Base-by-base conservation (phyloP, 225 moss, liverwort and hornwort genomes). In the Ulota crispa region DNA sequence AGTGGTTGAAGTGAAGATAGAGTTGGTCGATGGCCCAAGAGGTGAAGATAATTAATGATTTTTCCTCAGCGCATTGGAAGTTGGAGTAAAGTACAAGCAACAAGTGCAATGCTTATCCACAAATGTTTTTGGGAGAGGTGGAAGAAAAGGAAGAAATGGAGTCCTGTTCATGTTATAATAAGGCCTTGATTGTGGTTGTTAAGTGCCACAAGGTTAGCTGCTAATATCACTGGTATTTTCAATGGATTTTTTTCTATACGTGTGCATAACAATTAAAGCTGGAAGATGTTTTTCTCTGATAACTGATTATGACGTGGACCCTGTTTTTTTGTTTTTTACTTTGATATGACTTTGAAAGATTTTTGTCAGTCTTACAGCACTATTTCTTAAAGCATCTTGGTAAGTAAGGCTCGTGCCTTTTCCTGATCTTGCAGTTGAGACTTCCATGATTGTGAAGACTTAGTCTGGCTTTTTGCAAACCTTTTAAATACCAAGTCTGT, bases 151-250 rank as follows among this genome's bases (percentile, higher is more conserved):
- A 89, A 89, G 87, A 85, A 77, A 76, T 80, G 84, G 85, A 83
- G 85, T 91, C 85, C 86, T 89, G n/a, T 86, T 64, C 82, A 66
- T 87, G 73, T 85, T 73, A 41, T 84, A 83, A 85, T 85, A 89
- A 86, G 88, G 90, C 92, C 85, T 88, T 86, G 78, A 43, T 92
- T 92, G 92, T 92, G 92, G 87, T 89, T 85, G 31, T 92, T 89
- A 57, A 83, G 57, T 89, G 83, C 87, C 80, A 89, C 92, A 85
- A 93, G 92, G 89, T 91, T 91, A 92, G 92, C 92, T 78, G 86
- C 90, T 90, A 88, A 92, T 85, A 84, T 89, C 92, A 91, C 86
- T 85, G 87, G 89, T 81, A 78, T 88, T 88, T 87, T 84, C 79
- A 39, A 50, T 37, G 57, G 63, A 73, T 81, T 72, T 4, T 64